Evolutionary conservation across 2,329 filamentous ascomycete genomes (phyloP), one percentile per base, ranked within the genome.

Genomic region (Diaporthe humulicola): DNA sequence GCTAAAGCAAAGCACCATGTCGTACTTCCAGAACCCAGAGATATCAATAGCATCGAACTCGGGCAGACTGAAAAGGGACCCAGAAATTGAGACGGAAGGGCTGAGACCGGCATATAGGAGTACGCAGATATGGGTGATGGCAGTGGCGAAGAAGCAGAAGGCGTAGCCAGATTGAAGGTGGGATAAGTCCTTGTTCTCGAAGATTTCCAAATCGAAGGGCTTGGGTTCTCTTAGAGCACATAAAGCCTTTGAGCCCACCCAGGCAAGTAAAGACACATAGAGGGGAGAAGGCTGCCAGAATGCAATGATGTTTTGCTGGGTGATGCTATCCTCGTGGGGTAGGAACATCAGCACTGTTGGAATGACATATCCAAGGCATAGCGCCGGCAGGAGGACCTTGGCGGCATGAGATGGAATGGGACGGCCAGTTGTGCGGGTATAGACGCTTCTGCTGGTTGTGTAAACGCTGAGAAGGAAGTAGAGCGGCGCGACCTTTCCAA

Each of bases 211-310:
- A 12, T 71, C 52, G 14, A 60, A 25, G 38, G 54, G 57, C 58
- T 73, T 57, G 56, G 50, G 50, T 25, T 33, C 28, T 10, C 30
- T 57, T 22, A 42, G 45, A 7, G 42, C 67, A 71, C 1, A 0
- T 15, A 60, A 0, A 4, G n/a, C 14, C 38, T 64, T 75, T 52
- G 74, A 73, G 2, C 76, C 61, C 4, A 71, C 22, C n/a, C 56
- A 52, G 52, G 17, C 38, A 2, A 76, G 54, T 14, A 71, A 33
- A 1, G 71, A 64, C 2, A 77, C 75, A 10, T 76, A 64, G 58
- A 78, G 42, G 19, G 77, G 76, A 8, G 70, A 58, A 25, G 69
- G 25, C 70, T 78, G 76, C 77, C 77, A 78, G 28, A 78, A 48
- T 3, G 74, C 71, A 33, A 71, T 75, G 22, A 64, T 33, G 56